Percentiles rank a stretch among this genome's conserved stretches.
Conservation (phyloP, 1,139 yeast species). For the Geotrichum histeridarum region DNA sequence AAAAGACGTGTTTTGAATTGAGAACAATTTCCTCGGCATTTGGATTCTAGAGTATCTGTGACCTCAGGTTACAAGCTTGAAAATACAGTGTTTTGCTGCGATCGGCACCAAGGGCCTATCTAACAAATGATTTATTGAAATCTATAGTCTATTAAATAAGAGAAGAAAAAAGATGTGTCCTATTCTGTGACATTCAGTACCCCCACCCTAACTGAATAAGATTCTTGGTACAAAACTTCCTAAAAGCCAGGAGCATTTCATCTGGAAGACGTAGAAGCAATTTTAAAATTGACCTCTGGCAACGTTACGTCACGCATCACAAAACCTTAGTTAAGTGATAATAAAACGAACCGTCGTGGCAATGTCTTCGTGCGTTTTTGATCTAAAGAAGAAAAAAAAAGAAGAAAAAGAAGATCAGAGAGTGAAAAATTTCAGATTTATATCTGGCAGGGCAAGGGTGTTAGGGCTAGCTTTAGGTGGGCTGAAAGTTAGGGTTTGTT, state of each 20-base stretch:
- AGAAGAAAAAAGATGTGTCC: slow-evolving; percentile 33
- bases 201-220: slow-evolving; percentile 36
- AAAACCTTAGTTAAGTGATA: slow-evolving; percentile 7
- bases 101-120: too few species aligned
- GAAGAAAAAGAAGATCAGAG: slow-evolving; percentile 15
- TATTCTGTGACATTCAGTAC: slow-evolving; percentile 39
- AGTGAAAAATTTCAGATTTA: slow-evolving; percentile 15
- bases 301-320: slow-evolving; percentile 31
- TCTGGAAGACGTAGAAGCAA: slow-evolving; percentile 37
- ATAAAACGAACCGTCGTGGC: slow-evolving; percentile 38
- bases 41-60: too few species aligned
- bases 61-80: too few species aligned
- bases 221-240: slow-evolving; percentile 39
- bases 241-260: slow-evolving; percentile 36
- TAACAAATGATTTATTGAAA: background rate
- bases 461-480: slow-evolving; percentile 6
- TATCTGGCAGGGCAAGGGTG: slow-evolving; percentile 12
- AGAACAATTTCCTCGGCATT: too few species aligned
- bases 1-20: too few species aligned
- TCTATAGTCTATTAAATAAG: background rate
- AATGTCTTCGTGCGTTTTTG: slow-evolving; percentile 33
- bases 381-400: slow-evolving; percentile 38
- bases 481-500: background rate
- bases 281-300: slow-evolving; percentile 34
- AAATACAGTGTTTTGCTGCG: too few species aligned